A percentile compares a stretch with the other conserved stretches of the same genome.
phyloP scores from a whole-genome alignment of 2,329 filamentous ascomycete species.

The Trichoderma atroviride region DNA sequence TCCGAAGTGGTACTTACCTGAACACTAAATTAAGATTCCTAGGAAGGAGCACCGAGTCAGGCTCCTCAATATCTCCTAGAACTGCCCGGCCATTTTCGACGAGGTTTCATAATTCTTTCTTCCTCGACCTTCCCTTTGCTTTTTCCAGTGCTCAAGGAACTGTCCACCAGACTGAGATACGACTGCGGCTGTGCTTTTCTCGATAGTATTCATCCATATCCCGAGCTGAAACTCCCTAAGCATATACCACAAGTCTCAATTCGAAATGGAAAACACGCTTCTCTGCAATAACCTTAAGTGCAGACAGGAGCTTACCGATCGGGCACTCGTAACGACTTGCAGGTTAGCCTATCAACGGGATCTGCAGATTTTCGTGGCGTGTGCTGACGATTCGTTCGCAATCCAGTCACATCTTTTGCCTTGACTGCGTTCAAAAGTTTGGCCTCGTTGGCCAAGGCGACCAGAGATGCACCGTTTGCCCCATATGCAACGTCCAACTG shows the following conservation, averaged over 20 bases:
- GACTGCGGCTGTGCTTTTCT: not conserved
- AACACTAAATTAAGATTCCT: not conserved
- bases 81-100: not conserved
- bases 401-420: slow-evolving; percentile 80
- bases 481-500: slow-evolving; percentile 72
- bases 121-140: not conserved
- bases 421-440: slow-evolving; percentile 67
- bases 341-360: slow-evolving; percentile 53
- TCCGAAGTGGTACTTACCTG: not conserved
- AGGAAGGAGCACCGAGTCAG: not conserved
- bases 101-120: not conserved
- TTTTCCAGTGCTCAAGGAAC: not conserved
- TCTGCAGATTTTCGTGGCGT: not conserved
- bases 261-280: slow-evolving; percentile 70
- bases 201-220: not conserved
- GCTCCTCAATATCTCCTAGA: not conserved
- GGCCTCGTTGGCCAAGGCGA: slow-evolving; percentile 56
- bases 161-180: not conserved
- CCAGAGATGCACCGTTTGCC: slow-evolving; percentile 59
- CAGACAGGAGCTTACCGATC: slow-evolving; percentile 66
- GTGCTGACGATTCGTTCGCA: slow-evolving; percentile 19
- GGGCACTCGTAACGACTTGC: slow-evolving; percentile 86
- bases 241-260: not conserved
- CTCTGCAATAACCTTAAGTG: slow-evolving; percentile 83
- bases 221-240: not conserved